Evolutionary conservation across 768 basidiomycete genomes (phyloP).

Genomic region (Clavulina sp.): DNA sequence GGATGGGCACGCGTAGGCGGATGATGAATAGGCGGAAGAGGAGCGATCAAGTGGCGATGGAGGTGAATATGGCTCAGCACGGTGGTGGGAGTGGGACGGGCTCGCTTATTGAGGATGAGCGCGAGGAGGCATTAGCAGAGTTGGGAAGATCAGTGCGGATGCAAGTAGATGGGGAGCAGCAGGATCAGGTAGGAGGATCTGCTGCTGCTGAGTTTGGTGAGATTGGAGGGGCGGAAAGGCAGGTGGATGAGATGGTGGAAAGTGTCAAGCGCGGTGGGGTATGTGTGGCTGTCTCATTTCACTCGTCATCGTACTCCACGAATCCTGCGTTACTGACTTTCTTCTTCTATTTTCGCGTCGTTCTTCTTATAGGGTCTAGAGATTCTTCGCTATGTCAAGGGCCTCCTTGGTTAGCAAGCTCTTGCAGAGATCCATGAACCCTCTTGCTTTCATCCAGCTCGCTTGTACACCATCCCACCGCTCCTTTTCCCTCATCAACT

Average conservation of each 20-base stretch:
- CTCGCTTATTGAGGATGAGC: conserved; percentile 19
- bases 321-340: not conserved
- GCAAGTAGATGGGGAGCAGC: no score
- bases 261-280: conserved; percentile 57
- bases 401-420: conserved; percentile 5
- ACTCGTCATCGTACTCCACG: conserved; percentile 4
- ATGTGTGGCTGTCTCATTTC: conserved; percentile 6
- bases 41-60: conserved; percentile 4
- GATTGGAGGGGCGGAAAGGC: no score
- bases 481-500: no score
- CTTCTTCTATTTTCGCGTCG: not conserved
- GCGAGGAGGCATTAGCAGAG: conserved; percentile 12
- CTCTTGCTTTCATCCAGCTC: no score
- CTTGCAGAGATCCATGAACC: no score
- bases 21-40: conserved; percentile 3
- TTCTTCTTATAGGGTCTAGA: conserved; percentile 38
- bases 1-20: conserved; percentile 39
- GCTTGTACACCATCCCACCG: no score
- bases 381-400: conserved; percentile 50
- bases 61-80: no score
- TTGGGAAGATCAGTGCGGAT: no score
- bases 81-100: conserved; percentile 8
- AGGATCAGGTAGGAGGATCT: no score
- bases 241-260: conserved; percentile 48
- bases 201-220: no score